Percentiles rank a stretch among this genome's conserved stretches.
phyloP scores from a whole-genome alignment of 176 grass and related monocot genomes.

The Leersia perrieri region DNA sequence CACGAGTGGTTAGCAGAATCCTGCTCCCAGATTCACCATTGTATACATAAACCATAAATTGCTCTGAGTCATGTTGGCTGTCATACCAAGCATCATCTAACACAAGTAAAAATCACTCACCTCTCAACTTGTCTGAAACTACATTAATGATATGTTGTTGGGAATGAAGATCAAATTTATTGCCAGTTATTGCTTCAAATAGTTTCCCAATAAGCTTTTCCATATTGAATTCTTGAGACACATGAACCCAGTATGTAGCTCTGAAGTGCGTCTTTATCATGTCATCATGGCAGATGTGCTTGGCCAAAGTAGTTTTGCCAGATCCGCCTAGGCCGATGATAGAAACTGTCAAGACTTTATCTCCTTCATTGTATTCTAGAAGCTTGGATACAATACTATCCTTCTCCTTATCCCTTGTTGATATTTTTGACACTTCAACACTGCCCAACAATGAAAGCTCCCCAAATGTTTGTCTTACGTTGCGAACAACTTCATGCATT shows the following conservation, averaged over 20 bases:
- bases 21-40: slow-evolving; percentile 2
- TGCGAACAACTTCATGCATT: too few species aligned
- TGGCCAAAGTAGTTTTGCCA: slow-evolving; percentile 35
- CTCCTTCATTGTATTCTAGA: neutral
- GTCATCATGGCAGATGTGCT: neutral
- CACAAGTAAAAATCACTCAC: slow-evolving; percentile 1
- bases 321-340: slow-evolving; percentile 28
- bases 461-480: neutral
- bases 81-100: slow-evolving; percentile 45
- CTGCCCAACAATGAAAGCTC: neutral
- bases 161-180: neutral
- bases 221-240: slow-evolving; percentile 4
- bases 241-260: slow-evolving; percentile 7
- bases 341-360: neutral
- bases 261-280: neutral
- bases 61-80: neutral
- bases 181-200: neutral
- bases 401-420: slow-evolving; percentile 4
- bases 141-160: neutral
- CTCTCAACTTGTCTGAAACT: neutral
- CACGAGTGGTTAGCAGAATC: slow-evolving; percentile 36
- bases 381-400: neutral
- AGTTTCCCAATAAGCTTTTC: neutral
- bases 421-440: neutral
- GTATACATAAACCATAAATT: neutral